Percentiles rank a stretch among this genome's conserved stretches.
Conservation (phyloP, 2,329 filamentous ascomycete species). For the Hortaea werneckii region DNA sequence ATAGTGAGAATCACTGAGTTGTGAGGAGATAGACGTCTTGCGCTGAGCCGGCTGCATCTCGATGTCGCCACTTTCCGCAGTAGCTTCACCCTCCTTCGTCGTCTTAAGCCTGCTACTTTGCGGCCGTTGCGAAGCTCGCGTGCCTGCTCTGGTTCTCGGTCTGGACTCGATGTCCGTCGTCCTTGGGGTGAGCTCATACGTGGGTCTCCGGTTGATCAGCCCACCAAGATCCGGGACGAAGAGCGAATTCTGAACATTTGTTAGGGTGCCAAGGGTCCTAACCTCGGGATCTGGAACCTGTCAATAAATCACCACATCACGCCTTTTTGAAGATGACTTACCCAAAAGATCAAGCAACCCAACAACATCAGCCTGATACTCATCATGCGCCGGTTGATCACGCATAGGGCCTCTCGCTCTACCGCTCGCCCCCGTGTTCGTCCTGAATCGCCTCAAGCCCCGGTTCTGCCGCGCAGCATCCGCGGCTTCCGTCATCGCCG, state of each 20-base stretch:
- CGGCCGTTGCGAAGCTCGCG: slow-evolving; percentile 1
- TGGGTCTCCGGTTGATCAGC: slow-evolving; percentile 65
- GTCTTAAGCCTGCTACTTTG: slow-evolving; percentile 1
- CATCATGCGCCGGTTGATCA: slow-evolving; percentile 14
- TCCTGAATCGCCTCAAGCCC: slow-evolving; percentile 12
- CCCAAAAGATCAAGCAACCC: slow-evolving; percentile 60
- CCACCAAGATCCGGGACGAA: slow-evolving; percentile 74
- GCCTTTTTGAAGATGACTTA: slow-evolving; percentile 28
- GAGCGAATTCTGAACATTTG: slow-evolving; percentile 82
- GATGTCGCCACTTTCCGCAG: slow-evolving; percentile 4
- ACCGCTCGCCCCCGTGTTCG: background rate
- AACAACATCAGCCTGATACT: slow-evolving; percentile 54
- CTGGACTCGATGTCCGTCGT: slow-evolving; percentile 5
- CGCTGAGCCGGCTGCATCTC: slow-evolving; percentile 13
- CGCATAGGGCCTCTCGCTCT: background rate
- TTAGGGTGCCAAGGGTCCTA: slow-evolving; percentile 70
- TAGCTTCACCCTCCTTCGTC: background rate
- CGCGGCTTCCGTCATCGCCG: slow-evolving; percentile 19
- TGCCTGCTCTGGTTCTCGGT: slow-evolving; percentile 3
- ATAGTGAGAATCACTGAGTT: slow-evolving; percentile 60
- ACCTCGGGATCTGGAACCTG: slow-evolving; percentile 62
- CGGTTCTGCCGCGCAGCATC: slow-evolving; percentile 18
- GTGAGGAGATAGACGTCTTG: slow-evolving; percentile 52
- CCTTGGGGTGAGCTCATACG: slow-evolving; percentile 55
- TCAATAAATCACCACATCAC: slow-evolving; percentile 15